These are phyloP conservation scores for Hemileia vastatrix DNA, from an alignment of 1,284 basidiomycete genomes.

Conservation along the genomic window DNA sequence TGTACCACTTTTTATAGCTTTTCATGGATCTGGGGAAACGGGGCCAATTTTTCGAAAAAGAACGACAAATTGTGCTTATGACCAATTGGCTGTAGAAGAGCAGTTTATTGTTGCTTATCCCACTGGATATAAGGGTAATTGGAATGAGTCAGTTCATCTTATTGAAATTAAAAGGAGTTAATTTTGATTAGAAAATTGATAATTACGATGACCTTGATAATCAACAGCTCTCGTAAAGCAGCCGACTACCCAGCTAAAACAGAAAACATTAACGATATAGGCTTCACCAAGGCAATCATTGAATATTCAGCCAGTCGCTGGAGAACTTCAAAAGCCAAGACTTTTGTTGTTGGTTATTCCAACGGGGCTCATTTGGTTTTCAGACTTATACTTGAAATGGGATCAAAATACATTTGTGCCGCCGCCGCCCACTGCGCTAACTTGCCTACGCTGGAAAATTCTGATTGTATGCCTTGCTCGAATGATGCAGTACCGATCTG, in stretches of 20 bases:
- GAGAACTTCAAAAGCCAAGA: conserved; percentile 2
- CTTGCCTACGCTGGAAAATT: conserved; percentile 10
- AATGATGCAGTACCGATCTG: conserved; percentile 15
- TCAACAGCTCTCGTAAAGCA: conserved; percentile 17
- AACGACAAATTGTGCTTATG: conserved; percentile 10
- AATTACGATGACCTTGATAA: too few relatives aligned
- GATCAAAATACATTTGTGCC: conserved; percentile 12
- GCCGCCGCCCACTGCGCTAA: conserved; percentile 16
- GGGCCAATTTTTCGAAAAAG: conserved; percentile 11
- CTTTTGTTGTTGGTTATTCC: conserved; percentile 12
- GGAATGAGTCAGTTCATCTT: conserved; percentile 13
- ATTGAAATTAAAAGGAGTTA: not conserved
- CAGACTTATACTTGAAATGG: conserved; percentile 8
- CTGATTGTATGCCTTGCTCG: conserved; percentile 2
- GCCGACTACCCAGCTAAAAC: conserved; percentile 9
- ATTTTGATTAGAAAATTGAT: not conserved
- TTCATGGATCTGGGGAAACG: conserved; percentile 14
- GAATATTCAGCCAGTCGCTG: conserved; percentile 4
- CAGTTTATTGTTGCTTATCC: conserved; percentile 15
- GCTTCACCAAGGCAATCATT: conserved; percentile 13
- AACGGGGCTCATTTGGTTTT: conserved; percentile 19
- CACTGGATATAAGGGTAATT: conserved; percentile 16
- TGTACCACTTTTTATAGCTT: conserved; percentile 15
- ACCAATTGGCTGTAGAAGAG: conserved; percentile 7
- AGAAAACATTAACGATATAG: conserved; percentile 9